Conservation (phyloP, 805 yeast genomes). For the Nakazawaea molendinolei region DNA sequence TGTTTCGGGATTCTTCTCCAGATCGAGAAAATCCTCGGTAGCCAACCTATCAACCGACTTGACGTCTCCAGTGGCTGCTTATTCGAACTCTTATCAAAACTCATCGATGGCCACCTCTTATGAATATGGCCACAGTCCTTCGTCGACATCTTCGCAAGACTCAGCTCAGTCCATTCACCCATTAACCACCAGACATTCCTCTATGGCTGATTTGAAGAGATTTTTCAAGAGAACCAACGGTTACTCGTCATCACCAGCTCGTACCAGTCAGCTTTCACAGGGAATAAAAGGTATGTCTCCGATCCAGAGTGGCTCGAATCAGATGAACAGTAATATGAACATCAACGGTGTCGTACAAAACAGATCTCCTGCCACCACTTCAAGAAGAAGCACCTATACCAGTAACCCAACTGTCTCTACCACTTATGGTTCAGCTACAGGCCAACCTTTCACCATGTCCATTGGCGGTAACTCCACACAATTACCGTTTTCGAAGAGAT, state of each 20-base stretch:
- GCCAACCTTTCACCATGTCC: constrained; percentile 17
- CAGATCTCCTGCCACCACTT: constrained; percentile 10
- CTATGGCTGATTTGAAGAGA: constrained; percentile 72
- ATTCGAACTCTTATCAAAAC: constrained; percentile 10
- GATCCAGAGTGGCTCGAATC: constrained; percentile 6
- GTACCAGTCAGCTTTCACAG: constrained; percentile 9
- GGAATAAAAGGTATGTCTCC: constrained; percentile 12
- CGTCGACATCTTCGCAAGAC: constrained; percentile 21
- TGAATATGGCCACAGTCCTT: constrained; percentile 19
- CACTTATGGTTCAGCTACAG: constrained; percentile 7
- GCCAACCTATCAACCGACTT: constrained; percentile 27
- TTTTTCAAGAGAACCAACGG: constrained; percentile 51
- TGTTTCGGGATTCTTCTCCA: constrained; percentile 43
- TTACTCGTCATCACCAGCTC: constrained; percentile 15
- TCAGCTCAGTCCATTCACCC: constrained; percentile 32
- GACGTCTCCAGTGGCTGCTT: constrained; percentile 10
- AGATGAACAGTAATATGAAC: constrained; percentile 6
- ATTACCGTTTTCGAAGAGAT: constrained; percentile 67
- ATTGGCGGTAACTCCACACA: constrained; percentile 32
- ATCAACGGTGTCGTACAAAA: constrained; percentile 9
- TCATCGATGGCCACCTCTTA: constrained; percentile 5
- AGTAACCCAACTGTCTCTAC: constrained; percentile 17
- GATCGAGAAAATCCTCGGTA: constrained; percentile 35
- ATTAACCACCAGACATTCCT: constrained; percentile 55
- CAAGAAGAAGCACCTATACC: constrained; percentile 29